Evolutionary conservation across 495 filamentous ascomycete genomes (phyloP), one percentile per base, ranked within the genome.

Genomic region (Penicillium subrubescens): DNA sequence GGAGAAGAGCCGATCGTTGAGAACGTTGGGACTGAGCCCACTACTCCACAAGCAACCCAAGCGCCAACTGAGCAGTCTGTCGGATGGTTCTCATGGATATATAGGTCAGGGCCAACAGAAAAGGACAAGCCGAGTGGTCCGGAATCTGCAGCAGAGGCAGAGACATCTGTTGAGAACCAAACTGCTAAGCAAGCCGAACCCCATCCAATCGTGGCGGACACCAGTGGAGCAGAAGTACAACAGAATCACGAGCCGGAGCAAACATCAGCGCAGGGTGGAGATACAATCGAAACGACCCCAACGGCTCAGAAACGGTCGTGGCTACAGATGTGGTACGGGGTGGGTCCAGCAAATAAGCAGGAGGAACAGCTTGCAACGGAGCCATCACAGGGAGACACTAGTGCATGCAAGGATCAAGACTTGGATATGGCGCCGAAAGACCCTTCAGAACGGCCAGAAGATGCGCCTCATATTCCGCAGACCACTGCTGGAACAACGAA

Each of bases 11-110:
- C 37, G 14, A 35, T 59, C 33, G 29, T 66, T 64, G 56, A 60
- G 8, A 62, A 34, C 50, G 27, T 62, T 60, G 58, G 57, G 50
- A 6, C 44, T n/a, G 63, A 65, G 14, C 15, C 65, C 8, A 58
- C 52, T 43, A 57, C 59, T 10, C 51, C 23, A n/a, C 65, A 56
- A 8, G 21, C 19, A 14, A 23, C 60, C 34, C 25, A 57, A 41
- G 65, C 21, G 53, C 17, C 63, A 14, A 57, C 71, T 51, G 76
- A 67, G 37, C 81, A 83, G 33, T 63, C 81, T 15, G 78, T 76
- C 11, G 80, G 84, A 29, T 89, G 88, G 88, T 67, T 88, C 34
- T 85, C 83, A 59, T 88, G 87, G 83, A 75, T 89, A 37, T 81
- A 85, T 27, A 75, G 72, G 17, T 39, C 71, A 19, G 57, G 64